Conservation (phyloP, 2,329 filamentous ascomycete species). For the Trichoderma sp. region DNA sequence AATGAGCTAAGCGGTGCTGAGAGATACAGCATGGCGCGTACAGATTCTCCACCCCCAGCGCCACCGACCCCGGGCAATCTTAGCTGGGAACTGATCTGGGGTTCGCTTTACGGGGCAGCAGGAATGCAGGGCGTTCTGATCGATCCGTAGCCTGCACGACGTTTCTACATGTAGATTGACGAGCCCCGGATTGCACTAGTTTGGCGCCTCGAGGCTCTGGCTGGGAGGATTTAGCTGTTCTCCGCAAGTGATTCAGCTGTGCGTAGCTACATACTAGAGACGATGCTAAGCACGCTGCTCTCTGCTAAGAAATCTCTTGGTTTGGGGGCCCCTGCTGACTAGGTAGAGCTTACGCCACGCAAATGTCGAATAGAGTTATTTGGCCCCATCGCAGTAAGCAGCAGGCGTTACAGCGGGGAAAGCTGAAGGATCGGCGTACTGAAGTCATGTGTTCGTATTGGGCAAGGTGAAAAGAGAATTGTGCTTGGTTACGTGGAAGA, state of each 20-base stretch:
- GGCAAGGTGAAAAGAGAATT: background rate
- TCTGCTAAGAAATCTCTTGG: background rate
- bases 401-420: slow-evolving; percentile 2
- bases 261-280: background rate
- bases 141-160: background rate
- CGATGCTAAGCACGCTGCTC: background rate
- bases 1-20: background rate
- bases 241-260: background rate
- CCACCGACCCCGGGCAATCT: background rate
- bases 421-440: background rate
- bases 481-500: background rate
- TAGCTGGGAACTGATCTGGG: slow-evolving; percentile 11
- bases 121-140: background rate
- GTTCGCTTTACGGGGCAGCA: background rate
- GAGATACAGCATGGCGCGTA: background rate
- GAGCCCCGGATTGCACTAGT: background rate
- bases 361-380: background rate
- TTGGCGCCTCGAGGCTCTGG: background rate
- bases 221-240: background rate
- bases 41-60: background rate
- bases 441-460: background rate
- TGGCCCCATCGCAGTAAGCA: background rate
- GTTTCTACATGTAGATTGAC: background rate
- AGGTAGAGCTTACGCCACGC: background rate
- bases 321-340: background rate